Evolutionary conservation across 2,329 filamentous ascomycete genomes (phyloP).

Genomic region (Orbilia brochopaga): DNA sequence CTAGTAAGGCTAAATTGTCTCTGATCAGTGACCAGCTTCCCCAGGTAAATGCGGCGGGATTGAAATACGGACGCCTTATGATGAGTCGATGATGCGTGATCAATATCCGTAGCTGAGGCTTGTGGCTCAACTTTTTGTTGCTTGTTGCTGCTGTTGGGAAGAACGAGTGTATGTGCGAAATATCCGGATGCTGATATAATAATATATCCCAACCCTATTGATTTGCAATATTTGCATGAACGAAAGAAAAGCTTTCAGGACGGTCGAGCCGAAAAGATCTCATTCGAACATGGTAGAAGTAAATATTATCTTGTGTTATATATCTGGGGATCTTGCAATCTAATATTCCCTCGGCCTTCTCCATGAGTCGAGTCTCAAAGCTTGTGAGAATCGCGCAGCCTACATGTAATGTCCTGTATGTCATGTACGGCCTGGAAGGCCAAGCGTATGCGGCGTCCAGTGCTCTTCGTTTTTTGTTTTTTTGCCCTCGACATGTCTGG

Average conservation of each 20-base stretch:
- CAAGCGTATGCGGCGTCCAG: slow-evolving; percentile 17
- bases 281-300: slow-evolving; percentile 35
- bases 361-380: slow-evolving; percentile 11
- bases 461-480: background rate
- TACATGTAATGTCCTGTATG: background rate
- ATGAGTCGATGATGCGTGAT: slow-evolving; percentile 48
- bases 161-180: slow-evolving; percentile 35
- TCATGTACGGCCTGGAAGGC: slow-evolving; percentile 19
- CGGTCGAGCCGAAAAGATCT: slow-evolving; percentile 23
- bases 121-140: no score
- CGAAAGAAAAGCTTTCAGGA: slow-evolving; percentile 42
- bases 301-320: slow-evolving; percentile 31
- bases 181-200: slow-evolving; percentile 18
- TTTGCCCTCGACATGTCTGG: slow-evolving; percentile 20
- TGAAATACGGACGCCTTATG: slow-evolving; percentile 8
- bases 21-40: slow-evolving; percentile 35
- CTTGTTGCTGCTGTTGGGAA: slow-evolving; percentile 31
- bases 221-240: slow-evolving; percentile 24
- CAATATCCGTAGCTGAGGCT: slow-evolving; percentile 20
- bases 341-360: slow-evolving; percentile 26
- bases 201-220: slow-evolving; percentile 42
- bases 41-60: background rate
- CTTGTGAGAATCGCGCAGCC: background rate
- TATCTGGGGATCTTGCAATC: slow-evolving; percentile 21
- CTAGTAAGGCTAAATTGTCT: slow-evolving; percentile 22